phyloP scores from a whole-genome alignment of 768 basidiomycete species.

The Lactarius hengduanensis region DNA sequence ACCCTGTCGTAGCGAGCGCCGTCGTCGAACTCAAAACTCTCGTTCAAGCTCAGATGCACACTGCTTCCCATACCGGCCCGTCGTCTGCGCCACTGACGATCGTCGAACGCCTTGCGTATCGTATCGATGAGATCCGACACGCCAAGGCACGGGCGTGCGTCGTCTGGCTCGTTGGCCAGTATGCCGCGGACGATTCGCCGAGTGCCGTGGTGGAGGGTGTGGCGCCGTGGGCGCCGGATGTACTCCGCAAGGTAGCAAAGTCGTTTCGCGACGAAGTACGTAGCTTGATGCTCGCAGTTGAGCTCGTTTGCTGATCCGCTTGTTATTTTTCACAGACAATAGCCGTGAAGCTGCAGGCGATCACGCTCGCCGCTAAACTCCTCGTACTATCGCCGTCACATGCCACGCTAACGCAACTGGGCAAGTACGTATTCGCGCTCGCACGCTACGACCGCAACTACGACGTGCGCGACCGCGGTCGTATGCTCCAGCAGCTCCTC shows the following conservation, averaged over 20 bases:
- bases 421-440: conserved; percentile 73
- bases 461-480: conserved; percentile 87
- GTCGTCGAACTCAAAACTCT: conserved; percentile 85
- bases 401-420: conserved; percentile 50
- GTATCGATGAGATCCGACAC: conserved; percentile 77
- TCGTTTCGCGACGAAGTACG: conserved; percentile 69
- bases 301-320: conserved; percentile 4
- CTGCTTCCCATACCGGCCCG: conserved; percentile 31
- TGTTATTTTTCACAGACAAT: conserved; percentile 44
- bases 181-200: conserved; percentile 53
- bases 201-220: conserved; percentile 50
- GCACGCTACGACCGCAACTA: conserved; percentile 88
- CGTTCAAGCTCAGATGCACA: conserved; percentile 62
- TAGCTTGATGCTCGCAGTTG: conserved; percentile 3
- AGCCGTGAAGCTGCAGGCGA: conserved; percentile 75
- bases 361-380: conserved; percentile 87
- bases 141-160: conserved; percentile 83
- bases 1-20: conserved; percentile 72
- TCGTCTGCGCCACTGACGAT: conserved; percentile 51
- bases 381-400: conserved; percentile 63
- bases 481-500: conserved; percentile 74
- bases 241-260: conserved; percentile 76
- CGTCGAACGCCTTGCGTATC: conserved; percentile 74
- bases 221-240: conserved; percentile 83
- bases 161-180: conserved; percentile 92